Base-by-base conservation (phyloP, 208 protist genomes). In the Wallacemonas collosoma region DNA sequence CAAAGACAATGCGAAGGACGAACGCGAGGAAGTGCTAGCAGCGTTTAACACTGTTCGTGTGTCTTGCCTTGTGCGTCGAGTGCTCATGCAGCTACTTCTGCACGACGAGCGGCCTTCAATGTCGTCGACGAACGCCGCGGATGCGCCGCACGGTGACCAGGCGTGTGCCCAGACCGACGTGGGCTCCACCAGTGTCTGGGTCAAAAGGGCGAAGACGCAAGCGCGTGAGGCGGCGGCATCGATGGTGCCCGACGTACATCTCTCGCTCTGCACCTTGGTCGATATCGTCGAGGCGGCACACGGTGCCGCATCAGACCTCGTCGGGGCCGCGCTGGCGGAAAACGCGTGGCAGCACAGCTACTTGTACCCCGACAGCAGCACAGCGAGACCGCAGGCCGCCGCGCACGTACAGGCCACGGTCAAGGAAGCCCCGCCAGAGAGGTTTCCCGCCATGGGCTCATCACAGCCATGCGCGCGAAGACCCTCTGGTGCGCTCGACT, bases 61-160 rank as follows among this genome's bases (percentile, higher is more conserved):
- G 8, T 41, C 41, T 12, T 65, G 60, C 60, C 60, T 65, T 35
- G 60, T 65, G 36, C 60, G 60, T 17, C 38, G 9, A 5, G 40
- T 50, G 5, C 60, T 65, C 41, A 45, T 65, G 1, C 60, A 65
- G 1, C 60, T 65, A 3, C 12, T 65, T 8, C 60, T 65, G 7
- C 60, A 65, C 60, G 60, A 65, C 8, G 60, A 65, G 4, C 38
- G 41, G 14, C n/a, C 57, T n/a, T 43, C 15, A 11, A 7, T 58
- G 54, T 14, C 9, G 54, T 38, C 14, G 17, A 35, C 7, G 54
- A 58, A 17, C 6, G 15, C 36, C 11, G 57, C 57, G 26, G 26
- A 26, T 26, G 26, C 26, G 26, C 26, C 26, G 26, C 26, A 26
- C 26, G 26, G 26, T 26, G 26, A 26, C 26, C 26, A 26, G 26